These are phyloP conservation scores for Chytridiales sp. DNA, from an alignment of 371 early-diverging fungal species.

Conservation along the genomic window DNA sequence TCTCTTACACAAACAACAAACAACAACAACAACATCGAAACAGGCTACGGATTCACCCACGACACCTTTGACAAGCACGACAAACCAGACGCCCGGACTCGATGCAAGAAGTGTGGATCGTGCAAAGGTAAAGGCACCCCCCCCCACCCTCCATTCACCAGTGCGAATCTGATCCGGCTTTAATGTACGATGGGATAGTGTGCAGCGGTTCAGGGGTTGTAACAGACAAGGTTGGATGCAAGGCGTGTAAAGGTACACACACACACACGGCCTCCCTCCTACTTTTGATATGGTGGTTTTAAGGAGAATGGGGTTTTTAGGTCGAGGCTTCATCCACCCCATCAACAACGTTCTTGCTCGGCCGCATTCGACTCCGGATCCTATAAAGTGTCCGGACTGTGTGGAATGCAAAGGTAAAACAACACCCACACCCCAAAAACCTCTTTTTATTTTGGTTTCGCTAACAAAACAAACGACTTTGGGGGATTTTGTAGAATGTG, in stretches of 20 bases:
- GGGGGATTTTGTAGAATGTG: not conserved
- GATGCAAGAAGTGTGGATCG: slow-evolving; percentile 39
- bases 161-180: not conserved
- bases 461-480: slow-evolving; percentile 8
- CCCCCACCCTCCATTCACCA: not conserved
- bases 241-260: slow-evolving; percentile 26
- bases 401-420: slow-evolving; percentile 31
- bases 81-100: slow-evolving; percentile 19
- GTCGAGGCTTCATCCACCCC: slow-evolving; percentile 28
- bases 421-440: not conserved
- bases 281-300: no score
- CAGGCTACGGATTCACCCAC: slow-evolving; percentile 39
- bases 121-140: slow-evolving; percentile 24
- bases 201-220: slow-evolving; percentile 37
- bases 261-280: not conserved
- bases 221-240: slow-evolving; percentile 26
- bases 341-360: not conserved
- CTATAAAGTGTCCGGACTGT: slow-evolving; percentile 25
- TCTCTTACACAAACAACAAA: not conserved
- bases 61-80: slow-evolving; percentile 37
- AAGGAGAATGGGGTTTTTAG: no score
- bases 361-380: slow-evolving; percentile 6
- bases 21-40: not conserved
- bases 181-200: slow-evolving; percentile 2
- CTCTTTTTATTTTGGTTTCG: not conserved